phyloP scores from a whole-genome alignment of 2,329 filamentous ascomycete species.

The Penicillium sp. region DNA sequence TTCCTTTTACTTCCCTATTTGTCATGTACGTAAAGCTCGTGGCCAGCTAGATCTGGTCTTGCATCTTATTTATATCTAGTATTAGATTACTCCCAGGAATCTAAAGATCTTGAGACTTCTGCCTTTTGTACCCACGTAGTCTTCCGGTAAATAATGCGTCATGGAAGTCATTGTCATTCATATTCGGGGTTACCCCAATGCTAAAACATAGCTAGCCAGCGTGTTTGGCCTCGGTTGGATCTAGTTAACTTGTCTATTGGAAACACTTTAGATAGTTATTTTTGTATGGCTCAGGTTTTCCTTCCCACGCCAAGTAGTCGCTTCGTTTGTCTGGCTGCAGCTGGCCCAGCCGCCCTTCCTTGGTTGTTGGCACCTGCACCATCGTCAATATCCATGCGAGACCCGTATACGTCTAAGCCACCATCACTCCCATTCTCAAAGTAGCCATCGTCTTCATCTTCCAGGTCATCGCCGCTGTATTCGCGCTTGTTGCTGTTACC shows the following conservation, averaged over 20 bases:
- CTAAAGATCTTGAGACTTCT: background rate
- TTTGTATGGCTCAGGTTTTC: slow-evolving; percentile 23
- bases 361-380: slow-evolving; percentile 21
- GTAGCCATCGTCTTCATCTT: slow-evolving; percentile 35
- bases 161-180: background rate
- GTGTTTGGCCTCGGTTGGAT: background rate
- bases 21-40: background rate
- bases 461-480: slow-evolving; percentile 31
- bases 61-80: background rate
- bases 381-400: slow-evolving; percentile 41
- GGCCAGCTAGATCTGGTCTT: slow-evolving; percentile 4
- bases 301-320: slow-evolving; percentile 31
- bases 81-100: background rate
- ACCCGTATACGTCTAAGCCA: slow-evolving; percentile 19
- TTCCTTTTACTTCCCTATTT: background rate
- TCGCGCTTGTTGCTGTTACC: slow-evolving; percentile 37
- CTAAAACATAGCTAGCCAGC: background rate
- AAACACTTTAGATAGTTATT: background rate
- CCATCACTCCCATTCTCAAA: slow-evolving; percentile 29
- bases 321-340: slow-evolving; percentile 29
- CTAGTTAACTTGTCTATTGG: background rate
- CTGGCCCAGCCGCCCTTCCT: slow-evolving; percentile 13
- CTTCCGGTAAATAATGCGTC: background rate
- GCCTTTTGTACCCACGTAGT: background rate
- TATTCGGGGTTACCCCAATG: background rate